Evolutionary conservation across 441 rosid species (phyloP), one percentile per base, ranked within the genome.

Genomic region (Rhodomyrtus psidioides): DNA sequence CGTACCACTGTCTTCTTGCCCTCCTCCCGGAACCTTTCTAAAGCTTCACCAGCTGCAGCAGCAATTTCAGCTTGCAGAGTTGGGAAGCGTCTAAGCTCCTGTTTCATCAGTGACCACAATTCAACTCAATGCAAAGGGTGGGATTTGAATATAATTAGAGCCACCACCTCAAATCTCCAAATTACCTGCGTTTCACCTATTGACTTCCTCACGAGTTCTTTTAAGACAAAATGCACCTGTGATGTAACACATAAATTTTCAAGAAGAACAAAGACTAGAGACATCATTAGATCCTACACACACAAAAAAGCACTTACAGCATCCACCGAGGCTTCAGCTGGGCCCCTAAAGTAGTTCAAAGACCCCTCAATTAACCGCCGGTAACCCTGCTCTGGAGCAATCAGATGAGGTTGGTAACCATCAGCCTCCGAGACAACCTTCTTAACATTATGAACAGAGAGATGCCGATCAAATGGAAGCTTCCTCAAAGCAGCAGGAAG

Each of bases 21-120:
- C 39, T 95, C 97, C 53, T 94, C 98, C 6, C 96, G 94, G 84
- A 96, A 96, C 75, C 91, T 94, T 86, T 95, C 98, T 86, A 96
- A 85, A 14, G 98, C 92, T 83, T 92, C 91, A 85, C 85, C 90
- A 75, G 95, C 88, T 59, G 98, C 98, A 65, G 92, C 96, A 75
- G 94, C 93, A 85, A 96, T 88, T 85, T 93, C 97, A 54, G 92
- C 91, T 94, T 94, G 95, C 88, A 96, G 88, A 17, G 94, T 91
- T 44, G 98, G 98, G 87, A 96, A 96, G 23, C 96, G 95, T 89
- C 89, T 93, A 87, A 96, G 86, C 89, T 94, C 98, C 98, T 93
- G 92, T 86, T 86, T 81, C 86, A 59, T 53, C 46, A 56, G 46
- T 58, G 44, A 81, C 58, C 82, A 82, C 54, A 84, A 70, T 7